These are phyloP conservation scores for Wickerhamiella azymoides DNA, from an alignment of 805 yeast genomes.

Conservation along the genomic window DNA sequence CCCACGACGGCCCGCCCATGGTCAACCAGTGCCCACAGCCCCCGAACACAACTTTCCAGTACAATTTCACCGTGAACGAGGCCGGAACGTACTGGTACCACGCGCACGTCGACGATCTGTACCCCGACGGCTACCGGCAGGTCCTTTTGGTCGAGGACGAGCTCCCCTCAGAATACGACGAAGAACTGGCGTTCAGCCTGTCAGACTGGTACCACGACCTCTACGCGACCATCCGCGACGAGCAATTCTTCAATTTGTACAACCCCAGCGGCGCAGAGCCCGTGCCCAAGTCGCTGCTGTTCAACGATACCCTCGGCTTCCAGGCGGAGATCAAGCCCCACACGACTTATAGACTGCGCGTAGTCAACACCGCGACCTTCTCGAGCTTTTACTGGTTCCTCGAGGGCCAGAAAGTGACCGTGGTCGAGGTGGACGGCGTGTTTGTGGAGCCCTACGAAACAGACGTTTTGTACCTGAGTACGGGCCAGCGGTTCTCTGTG, in stretches of 20 bases:
- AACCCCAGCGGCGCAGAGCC: constrained; percentile 99
- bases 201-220: constrained; percentile 81
- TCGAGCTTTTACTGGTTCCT: constrained; percentile 79
- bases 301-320: constrained; percentile 63
- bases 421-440: constrained; percentile 88
- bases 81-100: constrained; percentile 95
- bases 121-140: constrained; percentile 67
- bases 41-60: constrained; percentile 57
- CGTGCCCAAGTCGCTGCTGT: constrained; percentile 65
- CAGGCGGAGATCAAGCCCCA: constrained; percentile 54
- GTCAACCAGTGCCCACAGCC: constrained; percentile 84
- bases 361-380: constrained; percentile 82
- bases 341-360: constrained; percentile 71
- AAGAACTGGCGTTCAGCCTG: constrained; percentile 53
- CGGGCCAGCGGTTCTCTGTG: constrained; percentile 84
- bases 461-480: constrained; percentile 59
- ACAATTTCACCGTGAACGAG: constrained; percentile 83
- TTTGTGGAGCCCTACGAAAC: constrained; percentile 65
- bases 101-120: constrained; percentile 80
- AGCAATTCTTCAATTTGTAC: constrained; percentile 47
- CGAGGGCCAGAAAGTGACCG: constrained; percentile 75
- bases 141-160: constrained; percentile 59
- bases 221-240: constrained; percentile 33
- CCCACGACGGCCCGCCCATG: constrained; percentile 87
- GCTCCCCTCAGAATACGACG: constrained; percentile 60